Evolutionary conservation across 1,284 basidiomycete species (phyloP).

Genomic region (Apiotrichum porosum): DNA sequence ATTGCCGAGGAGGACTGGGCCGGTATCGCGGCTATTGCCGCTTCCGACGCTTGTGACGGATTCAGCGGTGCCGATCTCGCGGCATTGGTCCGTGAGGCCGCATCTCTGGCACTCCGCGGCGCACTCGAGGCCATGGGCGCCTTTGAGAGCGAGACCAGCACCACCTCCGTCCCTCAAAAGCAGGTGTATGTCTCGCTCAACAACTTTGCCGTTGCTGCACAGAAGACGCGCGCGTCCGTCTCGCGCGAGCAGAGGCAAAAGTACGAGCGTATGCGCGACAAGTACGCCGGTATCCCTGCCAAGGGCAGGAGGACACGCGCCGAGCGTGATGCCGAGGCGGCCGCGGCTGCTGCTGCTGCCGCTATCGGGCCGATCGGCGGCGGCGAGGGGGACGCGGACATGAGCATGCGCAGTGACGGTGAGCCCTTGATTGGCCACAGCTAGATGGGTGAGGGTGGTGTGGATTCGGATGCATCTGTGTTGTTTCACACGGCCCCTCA

Average conservation of each 20-base stretch:
- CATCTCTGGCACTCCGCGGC: constrained; percentile 71
- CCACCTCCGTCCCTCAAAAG: constrained; percentile 2
- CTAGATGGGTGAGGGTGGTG: too few species aligned
- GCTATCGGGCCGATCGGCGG: background rate
- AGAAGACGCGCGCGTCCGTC: constrained; percentile 84
- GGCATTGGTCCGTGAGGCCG: constrained; percentile 81
- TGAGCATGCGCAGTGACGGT: too few species aligned
- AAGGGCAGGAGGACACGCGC: constrained; percentile 37
- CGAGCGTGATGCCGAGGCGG: constrained; percentile 25
- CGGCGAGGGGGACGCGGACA: constrained; percentile 1
- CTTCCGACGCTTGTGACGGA: constrained; percentile 63
- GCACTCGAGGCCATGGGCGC: constrained; percentile 61
- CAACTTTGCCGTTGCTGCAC: constrained; percentile 72
- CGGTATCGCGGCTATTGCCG: constrained; percentile 37
- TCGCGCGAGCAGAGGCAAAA: constrained; percentile 69
- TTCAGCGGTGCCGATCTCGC: constrained; percentile 88
- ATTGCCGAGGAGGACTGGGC: constrained; percentile 52
- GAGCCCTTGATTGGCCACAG: too few species aligned
- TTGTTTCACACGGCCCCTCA: too few species aligned
- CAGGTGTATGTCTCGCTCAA: constrained; percentile 51
- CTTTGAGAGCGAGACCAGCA: constrained; percentile 52
- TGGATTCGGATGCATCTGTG: too few species aligned
- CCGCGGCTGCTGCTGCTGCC: background rate
- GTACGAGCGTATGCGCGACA: constrained; percentile 72
- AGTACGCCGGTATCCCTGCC: constrained; percentile 66